These are phyloP conservation scores for Penicillium cosmopolitanum DNA, from an alignment of 495 filamentous ascomycete species.

Conservation along the genomic window DNA sequence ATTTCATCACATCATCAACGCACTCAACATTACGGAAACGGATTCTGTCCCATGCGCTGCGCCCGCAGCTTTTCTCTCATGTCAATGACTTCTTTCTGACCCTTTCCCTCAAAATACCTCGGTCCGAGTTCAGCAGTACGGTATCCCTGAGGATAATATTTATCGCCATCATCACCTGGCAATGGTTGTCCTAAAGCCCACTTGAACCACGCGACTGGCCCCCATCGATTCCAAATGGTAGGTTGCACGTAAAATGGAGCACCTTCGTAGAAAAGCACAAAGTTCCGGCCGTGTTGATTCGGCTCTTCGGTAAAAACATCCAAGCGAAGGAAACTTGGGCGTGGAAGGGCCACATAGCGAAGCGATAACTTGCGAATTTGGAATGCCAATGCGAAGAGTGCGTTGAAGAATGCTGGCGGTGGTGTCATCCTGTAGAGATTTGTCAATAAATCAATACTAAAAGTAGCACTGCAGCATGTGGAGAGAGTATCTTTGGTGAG, in stretches of 20 bases:
- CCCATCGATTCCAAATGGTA: slow-evolving; percentile 62
- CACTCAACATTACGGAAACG: slow-evolving; percentile 38
- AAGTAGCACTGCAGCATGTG: too few species aligned
- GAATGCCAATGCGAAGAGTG: slow-evolving; percentile 44
- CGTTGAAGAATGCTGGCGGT: slow-evolving; percentile 40
- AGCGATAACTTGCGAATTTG: slow-evolving; percentile 51
- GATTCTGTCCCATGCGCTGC: slow-evolving; percentile 49
- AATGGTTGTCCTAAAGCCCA: slow-evolving; percentile 57
- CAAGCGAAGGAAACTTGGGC: slow-evolving; percentile 49
- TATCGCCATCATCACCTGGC: slow-evolving; percentile 61
- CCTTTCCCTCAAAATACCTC: slow-evolving; percentile 56
- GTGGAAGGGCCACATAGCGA: slow-evolving; percentile 59
- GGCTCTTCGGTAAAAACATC: slow-evolving; percentile 46
- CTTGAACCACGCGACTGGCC: slow-evolving; percentile 51
- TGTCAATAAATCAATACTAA: too few species aligned
- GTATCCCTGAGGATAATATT: slow-evolving; percentile 63
- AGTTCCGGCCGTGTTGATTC: slow-evolving; percentile 55
- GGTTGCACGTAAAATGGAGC: slow-evolving; percentile 62
- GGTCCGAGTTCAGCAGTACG: slow-evolving; percentile 62
- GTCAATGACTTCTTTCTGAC: slow-evolving; percentile 48
- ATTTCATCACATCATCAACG: neutral
- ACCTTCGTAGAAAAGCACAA: slow-evolving; percentile 48
- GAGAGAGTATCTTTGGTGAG: neutral
- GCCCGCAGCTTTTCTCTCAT: slow-evolving; percentile 34
- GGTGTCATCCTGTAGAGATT: slow-evolving; percentile 39